Percentiles rank a stretch among this genome's conserved stretches.
phyloP scores from a whole-genome alignment of 176 grass and related monocot species.

The Triticum monococcum region DNA sequence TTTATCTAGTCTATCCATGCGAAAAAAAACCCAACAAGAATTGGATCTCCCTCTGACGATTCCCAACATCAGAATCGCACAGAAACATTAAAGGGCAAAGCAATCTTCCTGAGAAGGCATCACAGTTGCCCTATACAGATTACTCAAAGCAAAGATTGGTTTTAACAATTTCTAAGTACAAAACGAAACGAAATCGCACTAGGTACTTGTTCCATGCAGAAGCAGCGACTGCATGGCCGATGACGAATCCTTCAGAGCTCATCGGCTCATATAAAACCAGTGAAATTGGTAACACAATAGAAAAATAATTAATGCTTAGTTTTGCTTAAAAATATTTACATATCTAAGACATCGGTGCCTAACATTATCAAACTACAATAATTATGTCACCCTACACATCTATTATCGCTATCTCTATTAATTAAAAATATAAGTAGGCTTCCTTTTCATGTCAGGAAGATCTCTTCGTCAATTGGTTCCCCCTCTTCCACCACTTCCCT shows the following conservation, averaged over 20 bases:
- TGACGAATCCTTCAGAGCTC: not conserved
- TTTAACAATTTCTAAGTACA: constrained; percentile 21
- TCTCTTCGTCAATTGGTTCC: no score
- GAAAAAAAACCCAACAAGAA: constrained; percentile 25
- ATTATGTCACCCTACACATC: no score
- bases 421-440: no score
- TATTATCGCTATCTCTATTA: no score
- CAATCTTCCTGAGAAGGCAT: constrained; percentile 15
- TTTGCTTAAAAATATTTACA: no score
- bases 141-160: constrained; percentile 2
- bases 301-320: no score
- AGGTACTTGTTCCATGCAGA: constrained; percentile 38
- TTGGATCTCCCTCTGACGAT: constrained; percentile 10
- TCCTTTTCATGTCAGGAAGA: no score
- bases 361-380: no score
- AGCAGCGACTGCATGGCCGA: not conserved
- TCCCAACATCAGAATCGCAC: constrained; percentile 21
- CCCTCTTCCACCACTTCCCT: no score
- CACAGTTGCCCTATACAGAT: constrained; percentile 14
- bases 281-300: no score
- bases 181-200: constrained; percentile 23
- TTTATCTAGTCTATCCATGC: constrained; percentile 18
- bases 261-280: no score
- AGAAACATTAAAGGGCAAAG: constrained; percentile 15
- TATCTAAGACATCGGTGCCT: no score